Conservation (phyloP, 805 yeast species). For the Teunomyces atbi region DNA sequence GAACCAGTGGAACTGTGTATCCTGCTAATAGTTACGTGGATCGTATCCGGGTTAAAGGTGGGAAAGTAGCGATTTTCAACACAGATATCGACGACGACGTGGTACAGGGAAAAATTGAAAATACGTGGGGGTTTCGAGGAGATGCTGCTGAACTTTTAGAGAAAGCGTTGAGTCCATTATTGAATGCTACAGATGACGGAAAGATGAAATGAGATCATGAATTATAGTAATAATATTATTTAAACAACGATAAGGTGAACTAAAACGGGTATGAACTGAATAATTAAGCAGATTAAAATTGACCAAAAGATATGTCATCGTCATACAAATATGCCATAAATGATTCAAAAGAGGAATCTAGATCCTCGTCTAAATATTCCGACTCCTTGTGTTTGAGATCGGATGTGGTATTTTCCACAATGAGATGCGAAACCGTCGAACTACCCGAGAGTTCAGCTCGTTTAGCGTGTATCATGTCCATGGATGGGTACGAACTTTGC, state of each 20-base stretch:
- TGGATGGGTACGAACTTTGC: background rate
- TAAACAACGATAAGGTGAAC: too few relatives aligned
- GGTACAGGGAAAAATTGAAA: constrained; percentile 37
- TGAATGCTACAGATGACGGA: constrained; percentile 15
- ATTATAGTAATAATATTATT: background rate
- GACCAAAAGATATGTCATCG: background rate
- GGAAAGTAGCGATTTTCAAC: constrained; percentile 81
- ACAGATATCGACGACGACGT: constrained; percentile 56
- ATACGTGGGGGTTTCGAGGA: constrained; percentile 72
- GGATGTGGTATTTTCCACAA: background rate
- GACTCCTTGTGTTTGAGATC: background rate
- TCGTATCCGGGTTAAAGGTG: constrained; percentile 67
- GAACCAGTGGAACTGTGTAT: constrained; percentile 83
- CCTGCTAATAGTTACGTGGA: constrained; percentile 93
- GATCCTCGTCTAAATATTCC: background rate
- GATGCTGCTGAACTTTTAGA: constrained; percentile 77
- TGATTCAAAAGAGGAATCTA: background rate
- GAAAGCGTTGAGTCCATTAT: constrained; percentile 55
- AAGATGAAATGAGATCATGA: constrained; percentile 3
- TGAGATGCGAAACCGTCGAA: background rate
- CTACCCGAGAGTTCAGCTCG: background rate
- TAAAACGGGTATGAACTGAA: background rate
- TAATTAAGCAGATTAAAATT: background rate
- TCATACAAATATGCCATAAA: background rate
- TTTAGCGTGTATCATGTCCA: background rate